Conservation (phyloP, 1,284 basidiomycete genomes). For the Cyathus olla region DNA sequence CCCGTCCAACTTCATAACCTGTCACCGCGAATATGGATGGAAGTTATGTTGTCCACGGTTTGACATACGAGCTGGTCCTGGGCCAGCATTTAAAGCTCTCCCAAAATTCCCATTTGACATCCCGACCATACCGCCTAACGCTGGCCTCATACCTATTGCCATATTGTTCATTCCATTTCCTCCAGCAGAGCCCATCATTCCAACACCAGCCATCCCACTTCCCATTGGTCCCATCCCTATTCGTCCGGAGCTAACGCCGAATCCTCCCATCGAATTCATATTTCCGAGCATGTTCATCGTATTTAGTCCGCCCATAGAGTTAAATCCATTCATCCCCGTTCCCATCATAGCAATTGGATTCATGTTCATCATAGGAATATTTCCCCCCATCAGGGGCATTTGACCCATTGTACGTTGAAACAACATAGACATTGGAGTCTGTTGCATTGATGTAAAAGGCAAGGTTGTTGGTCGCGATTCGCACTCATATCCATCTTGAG, state of each 20-base stretch:
- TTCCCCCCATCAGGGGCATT: constrained; percentile 53
- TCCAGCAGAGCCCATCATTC: constrained; percentile 41
- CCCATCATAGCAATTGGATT: constrained; percentile 56
- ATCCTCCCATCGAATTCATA: constrained; percentile 45
- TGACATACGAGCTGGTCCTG: constrained; percentile 64
- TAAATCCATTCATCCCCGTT: constrained; percentile 55
- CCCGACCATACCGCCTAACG: constrained; percentile 24
- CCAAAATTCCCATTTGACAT: constrained; percentile 11
- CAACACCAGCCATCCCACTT: constrained; percentile 42
- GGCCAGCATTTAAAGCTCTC: constrained; percentile 47
- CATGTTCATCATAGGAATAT: constrained; percentile 50
- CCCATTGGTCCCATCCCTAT: constrained; percentile 39
- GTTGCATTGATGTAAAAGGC: constrained; percentile 3
- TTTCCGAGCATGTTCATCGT: constrained; percentile 47
- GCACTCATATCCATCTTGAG: neutral
- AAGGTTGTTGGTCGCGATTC: constrained; percentile 38
- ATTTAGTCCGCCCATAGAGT: constrained; percentile 51
- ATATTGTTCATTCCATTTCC: constrained; percentile 32
- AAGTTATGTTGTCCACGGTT: constrained; percentile 69
- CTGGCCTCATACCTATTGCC: constrained; percentile 19
- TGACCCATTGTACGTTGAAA: constrained; percentile 71
- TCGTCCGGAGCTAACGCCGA: constrained; percentile 41
- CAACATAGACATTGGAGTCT: constrained; percentile 61
- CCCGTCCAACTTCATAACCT: too few relatives aligned
- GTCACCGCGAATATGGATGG: constrained; percentile 67